Conservation (phyloP, 257 asterid species). For the Ophiorrhiza pumila region DNA sequence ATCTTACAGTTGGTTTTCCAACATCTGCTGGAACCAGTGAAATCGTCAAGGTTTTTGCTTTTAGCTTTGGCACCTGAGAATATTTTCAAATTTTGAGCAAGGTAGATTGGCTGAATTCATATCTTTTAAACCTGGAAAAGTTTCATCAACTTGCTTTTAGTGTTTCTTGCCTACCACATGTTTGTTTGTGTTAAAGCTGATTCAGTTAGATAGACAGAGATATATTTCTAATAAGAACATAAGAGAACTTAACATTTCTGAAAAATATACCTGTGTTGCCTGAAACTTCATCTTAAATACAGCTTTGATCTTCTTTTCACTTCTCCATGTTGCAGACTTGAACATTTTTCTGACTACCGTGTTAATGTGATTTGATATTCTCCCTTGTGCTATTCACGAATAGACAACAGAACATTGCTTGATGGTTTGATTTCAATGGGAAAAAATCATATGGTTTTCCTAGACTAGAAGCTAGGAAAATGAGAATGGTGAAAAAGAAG, state of each 20-base stretch:
- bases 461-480: conserved; percentile 15
- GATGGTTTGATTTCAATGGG: not conserved
- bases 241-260: not conserved
- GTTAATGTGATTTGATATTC: not conserved
- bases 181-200: not conserved
- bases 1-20: conserved; percentile 81
- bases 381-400: not conserved
- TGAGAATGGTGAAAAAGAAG: not conserved
- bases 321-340: conserved; percentile 56
- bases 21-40: conserved; percentile 84
- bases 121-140: not conserved
- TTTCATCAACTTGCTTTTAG: not conserved
- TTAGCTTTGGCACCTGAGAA: conserved; percentile 82
- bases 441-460: conserved; percentile 23
- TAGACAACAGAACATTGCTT: conserved; percentile 12
- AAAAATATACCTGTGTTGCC: conserved; percentile 69
- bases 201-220: not conserved
- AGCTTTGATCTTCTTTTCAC: conserved; percentile 77
- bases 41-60: conserved; percentile 67
- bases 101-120: conserved; percentile 20
- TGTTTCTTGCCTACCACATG: not conserved
- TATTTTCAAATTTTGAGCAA: conserved; percentile 13
- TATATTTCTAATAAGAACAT: not conserved
- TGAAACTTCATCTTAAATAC: conserved; percentile 81
- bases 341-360: conserved; percentile 49